Evolutionary conservation across 305 asterid species (phyloP), one percentile per base, ranked within the genome.

Genomic region (Fraxinus ornus): DNA sequence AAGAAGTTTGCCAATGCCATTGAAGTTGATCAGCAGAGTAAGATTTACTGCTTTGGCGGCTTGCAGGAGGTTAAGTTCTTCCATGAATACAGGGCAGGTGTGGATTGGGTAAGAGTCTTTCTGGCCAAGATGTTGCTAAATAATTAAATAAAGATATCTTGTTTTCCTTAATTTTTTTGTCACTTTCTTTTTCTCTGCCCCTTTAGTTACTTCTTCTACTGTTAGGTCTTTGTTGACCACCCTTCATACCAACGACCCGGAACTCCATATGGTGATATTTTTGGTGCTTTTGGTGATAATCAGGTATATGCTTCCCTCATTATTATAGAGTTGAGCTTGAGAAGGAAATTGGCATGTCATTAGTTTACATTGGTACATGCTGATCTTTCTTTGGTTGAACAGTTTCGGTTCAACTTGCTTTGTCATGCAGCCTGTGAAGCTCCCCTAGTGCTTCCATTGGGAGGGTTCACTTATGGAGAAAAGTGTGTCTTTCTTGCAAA

Each of bases 351-450:
- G 47, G 77, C 78, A 72, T 41, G 70, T 81, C 41, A 35, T 75
- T 78, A 49, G 24, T 55, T 78, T 17, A 75, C n/a, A 68, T 57
- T 66, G 47, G 85, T 60, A 57, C 75, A 62, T 76, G 77, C 68
- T 87, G 83, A 86, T 86, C 75, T 78, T 81, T 75, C 78, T 88
- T 84, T 82, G 88, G 81, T 64, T 60, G 78, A 83, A 87, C 94
- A 96, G 99, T 96, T 93, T 80, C 92, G 99, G 79, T 94, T 96
- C 95, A 93, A 97, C 71, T 89, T 96, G 87, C 97, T 96, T 81
- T 96, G 98, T 83, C 95, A 96, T 76, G 98, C 97, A 82, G 99
- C 98, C 36, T 94, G 98, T 83, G 99, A 96, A 91, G 99, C 98
- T 86, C 98, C 98, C 30, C 89, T 96, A 82, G 93, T 94, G 88